Conservation (phyloP, 2,329 filamentous ascomycete species). For the Orbilia ellipsospora region DNA sequence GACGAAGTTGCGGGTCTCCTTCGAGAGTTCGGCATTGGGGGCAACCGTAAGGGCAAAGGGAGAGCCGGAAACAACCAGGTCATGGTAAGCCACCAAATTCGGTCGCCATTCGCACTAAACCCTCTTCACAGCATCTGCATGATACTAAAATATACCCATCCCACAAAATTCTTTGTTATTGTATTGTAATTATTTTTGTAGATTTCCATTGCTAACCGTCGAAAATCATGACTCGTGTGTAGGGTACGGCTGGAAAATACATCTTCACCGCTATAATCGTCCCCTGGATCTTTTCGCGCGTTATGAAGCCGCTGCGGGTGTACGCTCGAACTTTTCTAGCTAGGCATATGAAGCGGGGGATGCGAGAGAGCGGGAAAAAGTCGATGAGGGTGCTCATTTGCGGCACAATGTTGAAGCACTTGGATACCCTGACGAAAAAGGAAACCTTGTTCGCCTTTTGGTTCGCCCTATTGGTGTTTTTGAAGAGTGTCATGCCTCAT, state of each 20-base stretch:
- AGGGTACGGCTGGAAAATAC: constrained; percentile 52
- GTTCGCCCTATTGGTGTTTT: constrained; percentile 49
- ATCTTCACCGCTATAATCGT: constrained; percentile 52
- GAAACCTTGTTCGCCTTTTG: constrained; percentile 51
- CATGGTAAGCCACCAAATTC: constrained; percentile 22
- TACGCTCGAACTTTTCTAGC: constrained; percentile 45
- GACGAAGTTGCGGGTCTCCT: constrained; percentile 48
- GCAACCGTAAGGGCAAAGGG: constrained; percentile 39
- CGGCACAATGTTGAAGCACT: constrained; percentile 43
- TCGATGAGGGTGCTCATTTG: constrained; percentile 45
- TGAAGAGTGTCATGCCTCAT: constrained; percentile 52
- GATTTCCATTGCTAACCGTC: constrained; percentile 10
- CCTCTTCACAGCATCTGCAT: constrained; percentile 4
- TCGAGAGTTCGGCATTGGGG: constrained; percentile 42
- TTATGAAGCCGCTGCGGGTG: constrained; percentile 43
- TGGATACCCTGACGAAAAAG: constrained; percentile 44
- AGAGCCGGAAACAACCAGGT: constrained; percentile 36
- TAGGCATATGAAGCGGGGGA: constrained; percentile 50
- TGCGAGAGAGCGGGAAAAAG: constrained; percentile 46
- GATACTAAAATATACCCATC: neutral
- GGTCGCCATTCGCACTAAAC: constrained; percentile 1
- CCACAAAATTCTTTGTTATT: too few species aligned
- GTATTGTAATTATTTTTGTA: too few species aligned
- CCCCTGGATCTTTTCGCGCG: constrained; percentile 50
- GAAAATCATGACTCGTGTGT: neutral